Conservation (phyloP, 2,329 filamentous ascomycete species). For the Diplodia intermedia region DNA sequence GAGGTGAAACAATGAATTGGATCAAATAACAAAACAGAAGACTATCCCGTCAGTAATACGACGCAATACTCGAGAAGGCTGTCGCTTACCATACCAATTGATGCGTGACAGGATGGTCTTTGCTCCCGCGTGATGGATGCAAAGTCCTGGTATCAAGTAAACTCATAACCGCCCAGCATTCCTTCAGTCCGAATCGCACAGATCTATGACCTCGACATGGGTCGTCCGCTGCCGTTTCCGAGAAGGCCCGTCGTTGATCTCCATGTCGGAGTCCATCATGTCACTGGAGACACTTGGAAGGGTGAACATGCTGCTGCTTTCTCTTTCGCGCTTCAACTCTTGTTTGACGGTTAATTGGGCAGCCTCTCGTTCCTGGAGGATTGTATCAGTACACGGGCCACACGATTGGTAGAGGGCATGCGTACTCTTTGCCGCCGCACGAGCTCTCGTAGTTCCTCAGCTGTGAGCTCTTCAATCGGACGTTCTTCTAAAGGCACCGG, state of each 20-base stretch:
- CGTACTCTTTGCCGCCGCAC: constrained; percentile 37
- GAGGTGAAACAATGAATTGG: neutral
- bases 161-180: neutral
- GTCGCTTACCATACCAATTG: neutral
- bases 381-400: neutral
- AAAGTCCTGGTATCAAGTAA: neutral
- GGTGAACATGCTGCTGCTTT: constrained; percentile 11
- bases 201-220: constrained; percentile 12
- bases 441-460: constrained; percentile 39
- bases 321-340: constrained; percentile 13
- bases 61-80: neutral
- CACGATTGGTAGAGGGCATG: neutral
- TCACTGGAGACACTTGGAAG: constrained; percentile 11
- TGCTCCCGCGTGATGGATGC: neutral
- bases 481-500: constrained; percentile 39
- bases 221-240: constrained; percentile 13
- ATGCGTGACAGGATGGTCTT: neutral
- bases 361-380: constrained; percentile 1
- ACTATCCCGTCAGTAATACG: neutral
- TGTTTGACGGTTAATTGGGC: constrained; percentile 1
- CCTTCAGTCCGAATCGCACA: constrained; percentile 23
- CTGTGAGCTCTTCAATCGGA: constrained; percentile 36
- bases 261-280: constrained; percentile 15
- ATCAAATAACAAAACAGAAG: neutral
- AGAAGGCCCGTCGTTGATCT: constrained; percentile 14